These are phyloP conservation scores for Trapa incisa DNA, from an alignment of 345 rosid species.

Conservation along the genomic window DNA sequence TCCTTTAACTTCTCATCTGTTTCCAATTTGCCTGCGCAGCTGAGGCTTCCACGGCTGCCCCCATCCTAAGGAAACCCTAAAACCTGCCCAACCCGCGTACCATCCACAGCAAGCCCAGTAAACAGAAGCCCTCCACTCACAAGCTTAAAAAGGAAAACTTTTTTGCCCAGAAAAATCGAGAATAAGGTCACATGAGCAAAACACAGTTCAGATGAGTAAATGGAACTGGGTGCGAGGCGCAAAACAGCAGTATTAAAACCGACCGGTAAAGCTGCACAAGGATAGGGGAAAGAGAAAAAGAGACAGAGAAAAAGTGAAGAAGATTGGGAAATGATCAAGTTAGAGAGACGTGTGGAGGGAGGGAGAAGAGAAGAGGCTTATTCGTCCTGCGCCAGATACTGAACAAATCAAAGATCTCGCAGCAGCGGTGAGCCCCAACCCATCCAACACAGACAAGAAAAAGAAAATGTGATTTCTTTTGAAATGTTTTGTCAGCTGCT, in stretches of 20 bases:
- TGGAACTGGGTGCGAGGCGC: not conserved
- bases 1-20: not conserved
- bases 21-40: not conserved
- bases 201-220: not conserved
- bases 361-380: not conserved
- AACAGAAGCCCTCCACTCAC: not conserved
- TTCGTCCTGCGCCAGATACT: constrained; percentile 4
- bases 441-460: not conserved
- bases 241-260: constrained; percentile 1
- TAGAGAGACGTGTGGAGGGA: too few relatives aligned
- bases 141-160: not conserved
- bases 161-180: not conserved
- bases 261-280: not conserved
- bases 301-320: not conserved
- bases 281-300: too few relatives aligned
- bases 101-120: constrained; percentile 4
- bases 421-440: not conserved
- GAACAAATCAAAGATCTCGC: constrained; percentile 6
- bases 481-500: too few relatives aligned
- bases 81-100: not conserved
- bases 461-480: too few relatives aligned
- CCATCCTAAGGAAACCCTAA: constrained; percentile 4
- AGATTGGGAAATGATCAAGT: not conserved
- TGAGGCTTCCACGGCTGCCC: not conserved
- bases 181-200: not conserved